A percentile compares a stretch with the other conserved stretches of the same genome.
Evolutionary conservation across 495 filamentous ascomycete species (phyloP).

Genomic region (Amniculicola lignicola): DNA sequence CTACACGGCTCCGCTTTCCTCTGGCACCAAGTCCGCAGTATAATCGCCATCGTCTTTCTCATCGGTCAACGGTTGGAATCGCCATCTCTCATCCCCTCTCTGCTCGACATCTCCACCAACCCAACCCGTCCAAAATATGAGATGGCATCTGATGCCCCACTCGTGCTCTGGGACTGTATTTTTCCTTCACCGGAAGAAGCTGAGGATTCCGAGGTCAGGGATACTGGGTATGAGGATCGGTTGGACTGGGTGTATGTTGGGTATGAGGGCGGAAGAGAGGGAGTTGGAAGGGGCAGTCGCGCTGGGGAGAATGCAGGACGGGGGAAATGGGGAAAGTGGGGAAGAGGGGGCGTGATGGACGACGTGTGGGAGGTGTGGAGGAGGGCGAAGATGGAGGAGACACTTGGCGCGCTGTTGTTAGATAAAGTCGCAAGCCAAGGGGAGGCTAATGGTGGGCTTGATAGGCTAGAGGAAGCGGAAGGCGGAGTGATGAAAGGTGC

Average conservation of each 20-base stretch:
- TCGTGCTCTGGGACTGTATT: constrained; percentile 93
- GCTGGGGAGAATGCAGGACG: constrained; percentile 39
- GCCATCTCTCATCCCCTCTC: constrained; percentile 63
- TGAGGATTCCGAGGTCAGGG: constrained; percentile 41
- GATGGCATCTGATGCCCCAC: constrained; percentile 82
- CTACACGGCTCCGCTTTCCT: constrained; percentile 90
- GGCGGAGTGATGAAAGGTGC: background rate
- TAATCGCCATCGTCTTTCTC: constrained; percentile 81
- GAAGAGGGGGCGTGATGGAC: constrained; percentile 64
- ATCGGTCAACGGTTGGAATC: constrained; percentile 86
- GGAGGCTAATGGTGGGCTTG: background rate
- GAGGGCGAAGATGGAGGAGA: constrained; percentile 62
- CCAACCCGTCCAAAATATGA: constrained; percentile 76
- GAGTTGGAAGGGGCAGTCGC: constrained; percentile 36
- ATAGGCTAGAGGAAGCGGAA: background rate
- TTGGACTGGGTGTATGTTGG: constrained; percentile 74
- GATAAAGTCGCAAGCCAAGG: constrained; percentile 14
- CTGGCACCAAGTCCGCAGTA: constrained; percentile 96
- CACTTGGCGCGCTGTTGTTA: constrained; percentile 17
- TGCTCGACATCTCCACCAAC: constrained; percentile 67
- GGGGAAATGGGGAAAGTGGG: constrained; percentile 64
- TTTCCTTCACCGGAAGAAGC: constrained; percentile 56
- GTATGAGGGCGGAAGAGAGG: constrained; percentile 49
- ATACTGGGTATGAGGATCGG: constrained; percentile 54
- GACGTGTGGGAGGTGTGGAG: constrained; percentile 79